phyloP scores from a whole-genome alignment of 2,329 filamentous ascomycete genomes.

The Ceratocystis harringtonii region DNA sequence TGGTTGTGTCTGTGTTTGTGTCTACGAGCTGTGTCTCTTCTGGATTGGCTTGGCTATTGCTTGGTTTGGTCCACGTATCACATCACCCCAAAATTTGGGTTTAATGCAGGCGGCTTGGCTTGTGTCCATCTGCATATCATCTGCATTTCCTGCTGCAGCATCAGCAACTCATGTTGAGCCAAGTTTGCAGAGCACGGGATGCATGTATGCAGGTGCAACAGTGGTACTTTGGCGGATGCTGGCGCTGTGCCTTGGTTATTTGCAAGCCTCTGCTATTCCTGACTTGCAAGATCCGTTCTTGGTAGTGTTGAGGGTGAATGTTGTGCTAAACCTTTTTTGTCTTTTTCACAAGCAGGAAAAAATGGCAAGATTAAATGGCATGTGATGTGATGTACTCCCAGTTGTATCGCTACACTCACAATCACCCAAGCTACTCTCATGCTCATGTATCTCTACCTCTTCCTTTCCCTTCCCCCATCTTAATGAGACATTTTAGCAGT shows the following conservation, averaged over 20 bases:
- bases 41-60: neutral
- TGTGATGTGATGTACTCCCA: too few species aligned
- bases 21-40: neutral
- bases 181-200: neutral
- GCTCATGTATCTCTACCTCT: neutral
- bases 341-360: too few species aligned
- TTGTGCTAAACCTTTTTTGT: too few species aligned
- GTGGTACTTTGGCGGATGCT: neutral
- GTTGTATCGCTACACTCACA: neutral
- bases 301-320: too few species aligned
- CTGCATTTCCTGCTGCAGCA: neutral
- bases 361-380: too few species aligned
- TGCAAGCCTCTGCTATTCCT: neutral
- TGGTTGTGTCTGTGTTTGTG: too few species aligned
- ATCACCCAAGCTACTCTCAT: neutral
- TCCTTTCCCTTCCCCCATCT: neutral
- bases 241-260: neutral
- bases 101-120: neutral
- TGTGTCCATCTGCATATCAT: neutral
- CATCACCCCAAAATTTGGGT: neutral
- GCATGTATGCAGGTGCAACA: slow-evolving; percentile 1
- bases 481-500: neutral
- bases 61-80: too few species aligned
- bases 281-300: too few species aligned
- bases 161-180: neutral